Conservation (phyloP, 805 yeast genomes). For the Yamadazyma nakazawae region DNA sequence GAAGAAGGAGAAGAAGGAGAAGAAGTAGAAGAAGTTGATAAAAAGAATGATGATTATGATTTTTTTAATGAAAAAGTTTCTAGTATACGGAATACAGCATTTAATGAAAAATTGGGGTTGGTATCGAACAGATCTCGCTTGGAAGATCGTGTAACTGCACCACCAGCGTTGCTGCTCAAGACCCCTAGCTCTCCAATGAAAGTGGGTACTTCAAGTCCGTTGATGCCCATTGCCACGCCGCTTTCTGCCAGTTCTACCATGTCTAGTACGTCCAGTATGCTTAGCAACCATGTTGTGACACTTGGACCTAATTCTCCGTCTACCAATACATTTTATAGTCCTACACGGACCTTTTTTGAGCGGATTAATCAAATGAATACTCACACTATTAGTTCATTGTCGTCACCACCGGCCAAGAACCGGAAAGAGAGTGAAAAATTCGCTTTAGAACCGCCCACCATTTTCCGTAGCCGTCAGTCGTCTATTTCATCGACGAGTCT, state of each 20-base stretch:
- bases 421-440: constrained; percentile 13
- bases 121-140: not conserved
- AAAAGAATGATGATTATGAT: not conserved
- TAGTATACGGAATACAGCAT: not conserved
- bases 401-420: constrained; percentile 14
- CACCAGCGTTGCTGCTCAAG: constrained; percentile 7
- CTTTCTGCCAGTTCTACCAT: constrained; percentile 22
- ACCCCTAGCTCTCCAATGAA: not conserved
- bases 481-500: constrained; percentile 10
- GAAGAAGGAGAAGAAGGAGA: not conserved
- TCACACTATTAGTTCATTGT: constrained; percentile 34
- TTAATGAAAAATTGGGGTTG: not conserved
- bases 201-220: constrained; percentile 1
- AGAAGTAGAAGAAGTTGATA: not conserved
- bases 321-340: constrained; percentile 28
- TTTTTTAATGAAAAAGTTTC: not conserved
- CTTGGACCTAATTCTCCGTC: constrained; percentile 41
- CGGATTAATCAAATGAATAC: constrained; percentile 20
- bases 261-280: constrained; percentile 19
- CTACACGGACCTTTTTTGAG: constrained; percentile 34
- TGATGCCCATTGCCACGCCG: constrained; percentile 10
- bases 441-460: constrained; percentile 38
- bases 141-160: constrained; percentile 5
- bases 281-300: constrained; percentile 19
- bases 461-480: constrained; percentile 19